Evolutionary conservation across 2,329 filamentous ascomycete genomes (phyloP), one percentile per base, ranked within the genome.

Genomic region (Cladosporium sp.): DNA sequence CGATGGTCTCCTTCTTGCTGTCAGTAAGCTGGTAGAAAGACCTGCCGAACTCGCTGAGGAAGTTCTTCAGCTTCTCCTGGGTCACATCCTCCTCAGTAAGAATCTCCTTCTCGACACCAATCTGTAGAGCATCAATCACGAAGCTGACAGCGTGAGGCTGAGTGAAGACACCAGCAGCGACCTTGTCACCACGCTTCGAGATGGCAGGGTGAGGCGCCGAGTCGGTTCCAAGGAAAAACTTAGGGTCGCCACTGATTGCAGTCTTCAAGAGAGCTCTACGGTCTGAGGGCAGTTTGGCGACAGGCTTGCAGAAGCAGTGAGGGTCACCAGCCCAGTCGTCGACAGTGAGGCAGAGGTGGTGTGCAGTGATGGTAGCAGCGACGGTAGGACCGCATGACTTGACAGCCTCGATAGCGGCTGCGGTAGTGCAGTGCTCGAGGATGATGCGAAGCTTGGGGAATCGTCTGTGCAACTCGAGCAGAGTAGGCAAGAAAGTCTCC

Each of bases 401-500:
- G 37, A 97, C 92, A 0, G 90, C 87, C 63, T 88, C 84, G 4
- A 96, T 80, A 0, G 92, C 92, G 0, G 88, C 90, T 1, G 85
- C 86, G 1, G 91, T 95, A 11, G 91, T 92, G 79, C 90, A 95
- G 76, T 97, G 92, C 77, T 97, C 90, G 49, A 94, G 77, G 59
- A 83, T 77, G 62, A 82, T 81, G 52, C 80, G 82, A 42, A 95
- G 79, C 19, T 82, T 79, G 1, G 93, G 92, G 73, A 95, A 97
- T 25, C 80, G 80, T 20, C 81, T 75, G 69, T 96, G 90, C 1
- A 97, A 82, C 17, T 83, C 82, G 63, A 83, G 79, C 36, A 97
- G 80, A 0, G 88, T 93, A 0, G 92, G 92, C 8, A 97, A 79
- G 76, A 97, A 97, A 2, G 79, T 80, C 62, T 85, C 82, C 73